A percentile compares a stretch with the other conserved stretches of the same genome.
Conservation (phyloP, 108 stramenopile genomes). For the Halocafeteria seosinensis region DNA sequence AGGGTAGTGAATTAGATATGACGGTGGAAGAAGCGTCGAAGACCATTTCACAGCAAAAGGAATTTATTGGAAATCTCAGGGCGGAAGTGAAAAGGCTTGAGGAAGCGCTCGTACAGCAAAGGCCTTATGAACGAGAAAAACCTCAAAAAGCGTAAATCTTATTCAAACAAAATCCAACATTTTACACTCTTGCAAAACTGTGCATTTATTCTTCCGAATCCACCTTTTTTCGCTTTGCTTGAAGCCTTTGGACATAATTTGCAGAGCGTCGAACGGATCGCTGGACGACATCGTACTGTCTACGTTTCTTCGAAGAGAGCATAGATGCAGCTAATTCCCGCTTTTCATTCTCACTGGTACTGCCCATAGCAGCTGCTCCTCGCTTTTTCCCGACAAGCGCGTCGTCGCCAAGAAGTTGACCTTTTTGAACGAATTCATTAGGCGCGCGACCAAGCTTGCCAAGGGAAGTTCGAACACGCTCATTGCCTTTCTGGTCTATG, state of each 20-base stretch:
- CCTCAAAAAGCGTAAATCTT: no score
- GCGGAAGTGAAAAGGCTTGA: no score
- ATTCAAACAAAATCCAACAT: no score
- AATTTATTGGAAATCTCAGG: no score
- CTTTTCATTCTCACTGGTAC: no score
- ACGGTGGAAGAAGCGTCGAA: no score
- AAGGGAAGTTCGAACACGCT: background rate
- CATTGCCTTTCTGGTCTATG: background rate
- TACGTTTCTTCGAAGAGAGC: background rate
- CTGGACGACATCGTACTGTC: background rate
- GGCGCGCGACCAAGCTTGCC: background rate
- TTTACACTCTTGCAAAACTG: no score
- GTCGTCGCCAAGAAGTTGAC: background rate
- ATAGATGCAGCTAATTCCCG: background rate
- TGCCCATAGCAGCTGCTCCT: no score
- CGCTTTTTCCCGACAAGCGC: background rate
- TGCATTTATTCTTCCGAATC: background rate
- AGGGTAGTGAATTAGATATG: no score
- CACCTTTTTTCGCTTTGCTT: background rate
- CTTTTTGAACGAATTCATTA: background rate
- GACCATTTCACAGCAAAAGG: no score
- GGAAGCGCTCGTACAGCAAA: no score
- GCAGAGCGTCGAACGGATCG: background rate
- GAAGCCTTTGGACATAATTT: background rate
- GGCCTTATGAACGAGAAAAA: no score